Conservation (phyloP, 2,329 filamentous ascomycete species). For the Pestalotiopsis sp. region DNA sequence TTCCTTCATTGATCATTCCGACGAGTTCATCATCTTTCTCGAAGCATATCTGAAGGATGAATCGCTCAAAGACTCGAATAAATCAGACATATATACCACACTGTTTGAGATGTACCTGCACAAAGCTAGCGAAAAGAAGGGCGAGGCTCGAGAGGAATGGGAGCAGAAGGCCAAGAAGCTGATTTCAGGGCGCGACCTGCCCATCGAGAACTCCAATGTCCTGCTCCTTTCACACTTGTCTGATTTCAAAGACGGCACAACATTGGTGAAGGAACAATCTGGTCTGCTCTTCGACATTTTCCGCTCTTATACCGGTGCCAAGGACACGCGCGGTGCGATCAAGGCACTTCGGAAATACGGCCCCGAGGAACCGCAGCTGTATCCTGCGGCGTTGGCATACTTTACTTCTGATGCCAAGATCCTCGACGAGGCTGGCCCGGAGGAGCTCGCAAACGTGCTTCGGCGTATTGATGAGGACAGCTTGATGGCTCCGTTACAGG, state of each 20-base stretch:
- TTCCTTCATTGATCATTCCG: slow-evolving; percentile 90
- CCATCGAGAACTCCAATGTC: slow-evolving; percentile 94
- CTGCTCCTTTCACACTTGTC: slow-evolving; percentile 90
- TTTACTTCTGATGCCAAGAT: slow-evolving; percentile 84
- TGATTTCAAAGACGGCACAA: slow-evolving; percentile 86
- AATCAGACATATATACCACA: slow-evolving; percentile 88
- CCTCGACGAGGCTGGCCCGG: slow-evolving; percentile 80
- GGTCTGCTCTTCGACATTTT: slow-evolving; percentile 94
- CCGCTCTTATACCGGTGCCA: slow-evolving; percentile 89
- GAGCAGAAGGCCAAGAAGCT: slow-evolving; percentile 88
- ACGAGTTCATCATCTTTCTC: slow-evolving; percentile 89
- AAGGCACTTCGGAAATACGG: slow-evolving; percentile 91
- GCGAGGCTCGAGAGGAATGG: slow-evolving; percentile 73
- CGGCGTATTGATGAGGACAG: slow-evolving; percentile 87
- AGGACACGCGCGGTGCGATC: slow-evolving; percentile 89
- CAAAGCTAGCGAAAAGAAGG: slow-evolving; percentile 77
- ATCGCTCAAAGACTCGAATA: slow-evolving; percentile 73
- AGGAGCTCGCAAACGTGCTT: slow-evolving; percentile 80
- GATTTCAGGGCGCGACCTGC: slow-evolving; percentile 78
- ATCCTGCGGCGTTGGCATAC: slow-evolving; percentile 89
- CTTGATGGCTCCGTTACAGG: slow-evolving; percentile 93
- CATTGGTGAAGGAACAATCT: slow-evolving; percentile 90
- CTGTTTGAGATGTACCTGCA: slow-evolving; percentile 98
- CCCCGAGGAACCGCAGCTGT: slow-evolving; percentile 85
- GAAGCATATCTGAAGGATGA: slow-evolving; percentile 82